A percentile compares a stretch with the other conserved stretches of the same genome.
Conservation (phyloP, 176 grass and related monocot species). For the Calamus simplicifolius region DNA sequence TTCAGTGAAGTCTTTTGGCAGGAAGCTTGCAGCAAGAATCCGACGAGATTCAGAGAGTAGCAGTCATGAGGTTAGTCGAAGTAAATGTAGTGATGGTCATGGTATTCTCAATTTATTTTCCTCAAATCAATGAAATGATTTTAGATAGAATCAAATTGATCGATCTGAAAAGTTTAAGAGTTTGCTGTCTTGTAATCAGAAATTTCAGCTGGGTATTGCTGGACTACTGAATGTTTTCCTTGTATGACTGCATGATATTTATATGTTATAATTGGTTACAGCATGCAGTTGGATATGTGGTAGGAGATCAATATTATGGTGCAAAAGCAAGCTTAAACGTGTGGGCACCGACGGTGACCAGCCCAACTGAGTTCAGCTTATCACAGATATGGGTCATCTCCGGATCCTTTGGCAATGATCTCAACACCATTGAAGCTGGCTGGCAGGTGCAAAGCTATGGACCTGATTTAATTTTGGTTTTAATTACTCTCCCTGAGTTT, state of each 20-base stretch:
- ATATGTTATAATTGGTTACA: constrained; percentile 6
- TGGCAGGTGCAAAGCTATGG: constrained; percentile 54
- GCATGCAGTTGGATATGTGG: constrained; percentile 83
- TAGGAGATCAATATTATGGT: constrained; percentile 57
- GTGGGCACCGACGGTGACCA: constrained; percentile 69
- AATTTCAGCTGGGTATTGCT: no score
- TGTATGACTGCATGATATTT: no score
- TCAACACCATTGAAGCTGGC: constrained; percentile 91
- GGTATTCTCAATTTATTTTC: no score
- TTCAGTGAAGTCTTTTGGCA: constrained; percentile 63
- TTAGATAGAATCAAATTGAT: no score
- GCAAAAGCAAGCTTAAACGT: constrained; percentile 84
- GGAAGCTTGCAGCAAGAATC: constrained; percentile 41
- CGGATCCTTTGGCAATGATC: constrained; percentile 73
- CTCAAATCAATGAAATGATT: no score
- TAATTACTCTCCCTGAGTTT: neutral
- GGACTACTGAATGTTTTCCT: no score
- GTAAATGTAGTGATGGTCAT: no score
- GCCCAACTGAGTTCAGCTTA: constrained; percentile 71
- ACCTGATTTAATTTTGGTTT: neutral
- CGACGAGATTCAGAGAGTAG: constrained; percentile 66
- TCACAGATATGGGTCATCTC: constrained; percentile 90
- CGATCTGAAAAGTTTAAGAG: no score
- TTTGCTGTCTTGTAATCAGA: no score
- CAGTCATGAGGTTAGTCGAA: constrained; percentile 60